These are phyloP conservation scores for Cucumis cinereus DNA, from an alignment of 306 rosid species.

Conservation along the genomic window DNA sequence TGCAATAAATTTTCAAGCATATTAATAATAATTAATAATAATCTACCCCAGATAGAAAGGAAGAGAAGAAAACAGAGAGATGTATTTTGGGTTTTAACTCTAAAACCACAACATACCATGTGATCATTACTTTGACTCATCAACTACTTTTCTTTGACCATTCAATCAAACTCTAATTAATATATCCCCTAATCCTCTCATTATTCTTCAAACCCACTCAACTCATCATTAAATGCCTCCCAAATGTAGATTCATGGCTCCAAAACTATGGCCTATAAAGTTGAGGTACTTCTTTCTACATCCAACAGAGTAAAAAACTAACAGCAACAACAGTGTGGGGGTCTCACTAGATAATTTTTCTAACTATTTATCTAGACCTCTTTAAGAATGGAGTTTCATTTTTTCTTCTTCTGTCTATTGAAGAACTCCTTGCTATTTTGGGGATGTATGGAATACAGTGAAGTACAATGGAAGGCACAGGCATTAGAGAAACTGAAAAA, in stretches of 20 bases:
- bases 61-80: not conserved
- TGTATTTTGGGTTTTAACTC: conserved; percentile 7
- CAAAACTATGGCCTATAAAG: not conserved
- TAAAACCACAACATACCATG: conserved; percentile 36
- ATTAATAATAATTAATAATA: not conserved
- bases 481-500: not conserved
- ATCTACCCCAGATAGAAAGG: not conserved
- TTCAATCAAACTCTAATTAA: not conserved
- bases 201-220: not conserved
- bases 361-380: not conserved
- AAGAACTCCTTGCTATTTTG: not conserved
- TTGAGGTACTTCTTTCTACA: not conserved
- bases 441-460: not conserved
- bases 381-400: not conserved
- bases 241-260: no score
- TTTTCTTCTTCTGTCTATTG: not conserved
- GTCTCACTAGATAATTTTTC: no score
- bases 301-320: no score
- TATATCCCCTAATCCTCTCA: not conserved
- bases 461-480: not conserved
- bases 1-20: not conserved
- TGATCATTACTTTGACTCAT: conserved; percentile 51
- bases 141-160: conserved; percentile 35
- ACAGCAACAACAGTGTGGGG: not conserved
- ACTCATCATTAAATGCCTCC: no score